A percentile compares a stretch with the other conserved stretches of the same genome.
These are phyloP conservation scores for Taphrina pruni DNA, from an alignment of 1,139 yeast genomes.

Conservation along the genomic window DNA sequence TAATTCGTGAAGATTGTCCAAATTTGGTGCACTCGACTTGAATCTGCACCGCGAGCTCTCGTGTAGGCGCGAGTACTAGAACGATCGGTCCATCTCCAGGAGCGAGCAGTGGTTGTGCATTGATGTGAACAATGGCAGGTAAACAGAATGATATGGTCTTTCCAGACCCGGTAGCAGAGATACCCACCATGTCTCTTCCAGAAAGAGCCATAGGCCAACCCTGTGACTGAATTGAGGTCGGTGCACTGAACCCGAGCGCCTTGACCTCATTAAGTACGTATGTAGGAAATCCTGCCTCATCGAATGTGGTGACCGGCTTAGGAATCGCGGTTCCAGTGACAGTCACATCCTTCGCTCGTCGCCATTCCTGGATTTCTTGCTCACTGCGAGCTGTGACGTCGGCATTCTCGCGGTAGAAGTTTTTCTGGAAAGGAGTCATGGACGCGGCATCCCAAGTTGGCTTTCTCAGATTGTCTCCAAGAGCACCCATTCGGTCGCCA, in stretches of 20 bases:
- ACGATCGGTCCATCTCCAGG: slow-evolving; percentile 98
- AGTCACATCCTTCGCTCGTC: slow-evolving; percentile 85
- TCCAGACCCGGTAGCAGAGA: slow-evolving; percentile 99
- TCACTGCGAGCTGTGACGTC: slow-evolving; percentile 75
- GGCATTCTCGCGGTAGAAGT: slow-evolving; percentile 87
- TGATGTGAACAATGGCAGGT: slow-evolving; percentile 96
- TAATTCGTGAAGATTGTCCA: slow-evolving; percentile 86
- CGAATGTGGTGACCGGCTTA: slow-evolving; percentile 88
- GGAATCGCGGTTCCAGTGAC: slow-evolving; percentile 84
- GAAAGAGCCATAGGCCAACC: slow-evolving; percentile 99
- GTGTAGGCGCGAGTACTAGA: slow-evolving; percentile 94
- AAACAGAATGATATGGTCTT: slow-evolving; percentile 95
- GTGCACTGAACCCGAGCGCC: slow-evolving; percentile 89
- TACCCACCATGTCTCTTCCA: slow-evolving; percentile 99
- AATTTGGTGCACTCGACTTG: slow-evolving; percentile 95
- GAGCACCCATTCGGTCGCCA: slow-evolving; percentile 56
- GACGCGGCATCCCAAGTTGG: slow-evolving; percentile 77
- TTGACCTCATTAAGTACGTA: slow-evolving; percentile 88
- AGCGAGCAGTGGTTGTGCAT: slow-evolving; percentile 90
- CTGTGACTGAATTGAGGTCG: slow-evolving; percentile 97
- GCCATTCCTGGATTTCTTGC: slow-evolving; percentile 72
- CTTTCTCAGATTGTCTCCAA: slow-evolving; percentile 66
- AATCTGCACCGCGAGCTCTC: slow-evolving; percentile 98
- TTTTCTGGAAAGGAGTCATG: slow-evolving; percentile 91
- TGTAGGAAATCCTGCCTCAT: slow-evolving; percentile 62